These are phyloP conservation scores for Metschnikowia kofuensis DNA, from an alignment of 805 yeast genomes.

Conservation along the genomic window DNA sequence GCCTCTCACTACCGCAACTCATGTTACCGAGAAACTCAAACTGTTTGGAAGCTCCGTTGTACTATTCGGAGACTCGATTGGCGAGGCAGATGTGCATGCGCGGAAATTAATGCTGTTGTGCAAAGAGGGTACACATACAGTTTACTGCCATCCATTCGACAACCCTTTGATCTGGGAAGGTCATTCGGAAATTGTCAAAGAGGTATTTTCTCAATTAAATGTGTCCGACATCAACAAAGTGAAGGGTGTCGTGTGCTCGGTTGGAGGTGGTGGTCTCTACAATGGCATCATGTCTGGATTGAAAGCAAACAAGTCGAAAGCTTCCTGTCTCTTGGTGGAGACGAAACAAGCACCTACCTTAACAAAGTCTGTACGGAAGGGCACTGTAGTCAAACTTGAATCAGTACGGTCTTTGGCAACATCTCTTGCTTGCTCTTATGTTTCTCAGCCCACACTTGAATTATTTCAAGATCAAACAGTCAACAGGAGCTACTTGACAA, in stretches of 20 bases:
- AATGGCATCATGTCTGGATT: slow-evolving; percentile 51
- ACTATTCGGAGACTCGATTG: slow-evolving; percentile 44
- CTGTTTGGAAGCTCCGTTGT: slow-evolving; percentile 51
- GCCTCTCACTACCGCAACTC: slow-evolving; percentile 47
- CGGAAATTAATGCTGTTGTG: slow-evolving; percentile 22
- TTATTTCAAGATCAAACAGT: slow-evolving; percentile 14
- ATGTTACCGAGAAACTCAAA: slow-evolving; percentile 45
- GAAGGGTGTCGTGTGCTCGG: slow-evolving; percentile 50
- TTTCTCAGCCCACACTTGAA: slow-evolving; percentile 48
- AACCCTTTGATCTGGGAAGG: slow-evolving; percentile 54
- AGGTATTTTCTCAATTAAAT: slow-evolving; percentile 31
- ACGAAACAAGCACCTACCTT: slow-evolving; percentile 64
- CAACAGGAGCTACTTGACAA: slow-evolving; percentile 21
- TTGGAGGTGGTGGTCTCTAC: slow-evolving; percentile 59
- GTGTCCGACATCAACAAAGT: slow-evolving; percentile 21
- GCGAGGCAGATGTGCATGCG: slow-evolving; percentile 50
- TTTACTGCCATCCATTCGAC: slow-evolving; percentile 57
- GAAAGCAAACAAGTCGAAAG: slow-evolving; percentile 18
- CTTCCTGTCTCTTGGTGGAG: slow-evolving; percentile 47
- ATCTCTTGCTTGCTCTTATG: slow-evolving; percentile 60
- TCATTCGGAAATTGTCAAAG: slow-evolving; percentile 40
- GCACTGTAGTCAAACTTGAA: slow-evolving; percentile 41
- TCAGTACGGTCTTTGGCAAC: slow-evolving; percentile 57
- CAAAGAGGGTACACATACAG: slow-evolving; percentile 23
- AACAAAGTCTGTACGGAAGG: slow-evolving; percentile 46